Conservation (phyloP, 768 basidiomycete genomes). For the Pilatotrama ljubarskyi region DNA sequence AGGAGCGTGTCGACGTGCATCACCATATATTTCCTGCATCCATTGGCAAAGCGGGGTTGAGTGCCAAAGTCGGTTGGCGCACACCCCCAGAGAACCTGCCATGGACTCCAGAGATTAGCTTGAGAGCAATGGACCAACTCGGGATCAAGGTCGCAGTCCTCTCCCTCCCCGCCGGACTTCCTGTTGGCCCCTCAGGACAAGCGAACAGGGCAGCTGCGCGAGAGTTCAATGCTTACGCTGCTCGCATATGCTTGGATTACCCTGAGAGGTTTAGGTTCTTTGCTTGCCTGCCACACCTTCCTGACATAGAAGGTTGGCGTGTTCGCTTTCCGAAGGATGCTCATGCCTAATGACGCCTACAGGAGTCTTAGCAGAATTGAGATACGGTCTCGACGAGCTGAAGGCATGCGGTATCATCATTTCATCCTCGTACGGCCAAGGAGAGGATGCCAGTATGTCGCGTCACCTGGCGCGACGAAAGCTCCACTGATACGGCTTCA, state of each 20-base stretch:
- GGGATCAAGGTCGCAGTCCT: constrained; percentile 62
- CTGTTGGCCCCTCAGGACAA: constrained; percentile 37
- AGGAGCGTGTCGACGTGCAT: constrained; percentile 60
- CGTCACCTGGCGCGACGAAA: neutral
- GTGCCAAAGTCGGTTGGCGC: constrained; percentile 55
- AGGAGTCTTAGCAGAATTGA: constrained; percentile 64
- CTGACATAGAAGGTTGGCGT: constrained; percentile 1
- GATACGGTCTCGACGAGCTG: constrained; percentile 60
- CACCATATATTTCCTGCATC: constrained; percentile 70
- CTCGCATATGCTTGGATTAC: constrained; percentile 48
- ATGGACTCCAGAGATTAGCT: constrained; percentile 59
- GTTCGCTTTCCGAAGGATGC: neutral
- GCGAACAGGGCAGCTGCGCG: constrained; percentile 44
- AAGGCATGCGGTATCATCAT: constrained; percentile 64
- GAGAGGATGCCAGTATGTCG: constrained; percentile 50
- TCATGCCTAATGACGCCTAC: neutral
- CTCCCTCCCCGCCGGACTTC: constrained; percentile 61
- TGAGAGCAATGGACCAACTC: constrained; percentile 62
- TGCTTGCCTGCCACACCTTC: constrained; percentile 53
- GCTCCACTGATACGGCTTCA: constrained; percentile 27
- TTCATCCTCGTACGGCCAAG: constrained; percentile 66
- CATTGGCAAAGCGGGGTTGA: constrained; percentile 46
- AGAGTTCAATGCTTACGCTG: constrained; percentile 47
- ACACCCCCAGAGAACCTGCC: constrained; percentile 65
- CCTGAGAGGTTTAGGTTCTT: constrained; percentile 69